These are phyloP conservation scores for Plasmodium vivax DNA, from an alignment of 169 alveolate species.

Conservation along the genomic window DNA sequence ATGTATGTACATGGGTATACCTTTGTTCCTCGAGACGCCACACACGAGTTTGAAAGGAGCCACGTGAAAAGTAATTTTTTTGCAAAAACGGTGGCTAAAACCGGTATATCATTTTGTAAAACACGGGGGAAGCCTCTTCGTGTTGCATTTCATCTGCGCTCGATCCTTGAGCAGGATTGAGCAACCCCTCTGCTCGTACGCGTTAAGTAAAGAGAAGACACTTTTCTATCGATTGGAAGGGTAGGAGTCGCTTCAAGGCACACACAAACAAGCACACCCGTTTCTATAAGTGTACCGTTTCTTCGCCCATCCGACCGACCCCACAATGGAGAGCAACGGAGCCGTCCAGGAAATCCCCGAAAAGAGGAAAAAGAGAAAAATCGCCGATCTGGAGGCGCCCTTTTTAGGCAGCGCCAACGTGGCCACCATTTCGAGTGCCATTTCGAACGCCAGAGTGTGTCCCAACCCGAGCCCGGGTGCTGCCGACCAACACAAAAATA, in stretches of 20 bases:
- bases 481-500: neutral
- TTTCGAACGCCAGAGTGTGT: neutral
- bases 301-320: neutral
- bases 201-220: neutral
- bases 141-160: neutral
- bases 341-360: neutral
- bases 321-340: neutral
- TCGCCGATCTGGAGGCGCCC: neutral
- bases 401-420: neutral
- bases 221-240: neutral
- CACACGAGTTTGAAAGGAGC: neutral
- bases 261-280: neutral
- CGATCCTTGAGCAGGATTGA: neutral
- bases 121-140: neutral
- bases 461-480: neutral
- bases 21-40: neutral
- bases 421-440: neutral
- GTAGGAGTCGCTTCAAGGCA: neutral
- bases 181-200: neutral
- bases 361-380: neutral
- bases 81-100: neutral
- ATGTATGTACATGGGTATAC: constrained; percentile 9
- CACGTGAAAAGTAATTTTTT: neutral
- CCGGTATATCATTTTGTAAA: neutral
- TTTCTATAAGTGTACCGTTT: neutral